Evolutionary conservation across 2,329 filamentous ascomycete genomes (phyloP).

Genomic region (Alternaria burnsii): DNA sequence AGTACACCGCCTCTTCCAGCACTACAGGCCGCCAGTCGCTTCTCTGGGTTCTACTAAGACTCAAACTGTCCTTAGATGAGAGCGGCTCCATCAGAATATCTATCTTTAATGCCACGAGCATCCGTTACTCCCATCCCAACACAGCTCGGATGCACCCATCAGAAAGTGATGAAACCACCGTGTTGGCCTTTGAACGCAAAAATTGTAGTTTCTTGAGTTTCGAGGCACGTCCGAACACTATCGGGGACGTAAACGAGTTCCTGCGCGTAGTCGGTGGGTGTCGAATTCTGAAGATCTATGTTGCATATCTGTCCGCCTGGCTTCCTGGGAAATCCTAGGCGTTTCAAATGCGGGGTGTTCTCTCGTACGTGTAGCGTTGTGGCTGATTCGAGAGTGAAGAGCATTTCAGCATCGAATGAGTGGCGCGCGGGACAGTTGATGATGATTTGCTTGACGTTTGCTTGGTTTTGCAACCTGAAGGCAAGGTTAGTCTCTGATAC

Average conservation of each 20-base stretch:
- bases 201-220: too few relatives aligned
- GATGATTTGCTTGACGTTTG: not conserved
- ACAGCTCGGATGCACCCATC: too few relatives aligned
- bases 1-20: too few relatives aligned
- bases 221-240: too few relatives aligned
- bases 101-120: not conserved
- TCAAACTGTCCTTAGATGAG: not conserved
- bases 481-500: not conserved
- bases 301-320: not conserved
- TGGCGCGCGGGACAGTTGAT: not conserved
- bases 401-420: not conserved
- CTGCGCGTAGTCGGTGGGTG: not conserved
- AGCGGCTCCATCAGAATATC: not conserved
- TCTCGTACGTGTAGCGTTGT: not conserved
- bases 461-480: not conserved
- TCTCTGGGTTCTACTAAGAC: not conserved
- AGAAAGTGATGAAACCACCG: too few relatives aligned
- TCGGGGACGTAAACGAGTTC: too few relatives aligned
- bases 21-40: not conserved
- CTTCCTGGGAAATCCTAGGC: accelerated
- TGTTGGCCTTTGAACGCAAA: too few relatives aligned
- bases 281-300: not conserved
- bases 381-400: not conserved
- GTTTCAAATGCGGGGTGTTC: too few relatives aligned
- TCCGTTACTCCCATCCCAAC: too few relatives aligned